Base-by-base conservation (phyloP, 169 alveolate genomes). In the Plasmodium cynomolgi region DNA sequence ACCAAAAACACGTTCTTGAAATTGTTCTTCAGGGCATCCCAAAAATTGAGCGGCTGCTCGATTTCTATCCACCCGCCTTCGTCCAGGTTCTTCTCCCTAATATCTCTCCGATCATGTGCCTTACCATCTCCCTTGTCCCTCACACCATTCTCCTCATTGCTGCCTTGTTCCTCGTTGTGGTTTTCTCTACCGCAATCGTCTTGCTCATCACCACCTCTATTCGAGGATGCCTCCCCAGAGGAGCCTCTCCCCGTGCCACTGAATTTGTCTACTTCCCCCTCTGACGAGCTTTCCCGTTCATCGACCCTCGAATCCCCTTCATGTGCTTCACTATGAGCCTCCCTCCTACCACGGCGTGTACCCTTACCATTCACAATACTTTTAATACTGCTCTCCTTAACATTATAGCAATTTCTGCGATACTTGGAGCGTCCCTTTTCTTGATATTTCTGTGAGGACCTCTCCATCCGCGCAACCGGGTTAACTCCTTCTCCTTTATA, bases 1-100 rank as follows among this genome's bases (percentile, higher is more conserved):
- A 44, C 73, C 83, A 80, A 90, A 90, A 90, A 90, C 7, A 90
- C 90, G 73, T 90, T 90, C 82, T 68, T 90, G 2, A 90, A 90
- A 80, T 90, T 90, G 83, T 90, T 90, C 83, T 80, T 90, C 73
- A 90, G 34, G 23, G 81, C 82, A 58, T 90, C 94, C 94, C 94
- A 90, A 23, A 90, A 90, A 39, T 80, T 79, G 29, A 33, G 54
- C 6, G 94, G 34, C 73, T 90, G 39, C 23, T 81, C 81, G 33
- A 80, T 80, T 90, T 90, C 84, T 79, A 80, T 62, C 94, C 94
- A 90, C n/a, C 72, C 37, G 15, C 37, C 79, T 8, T 34, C 58
- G 13, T 90, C 94, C 34, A 31, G 74, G 58, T 17, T n/a, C 34
- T 23, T 34, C 6, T 31, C 39, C 50, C 11, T 20, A 50, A 50